These are phyloP conservation scores for Penicillium sumatraense DNA, from an alignment of 2,329 filamentous ascomycete species.

Conservation along the genomic window DNA sequence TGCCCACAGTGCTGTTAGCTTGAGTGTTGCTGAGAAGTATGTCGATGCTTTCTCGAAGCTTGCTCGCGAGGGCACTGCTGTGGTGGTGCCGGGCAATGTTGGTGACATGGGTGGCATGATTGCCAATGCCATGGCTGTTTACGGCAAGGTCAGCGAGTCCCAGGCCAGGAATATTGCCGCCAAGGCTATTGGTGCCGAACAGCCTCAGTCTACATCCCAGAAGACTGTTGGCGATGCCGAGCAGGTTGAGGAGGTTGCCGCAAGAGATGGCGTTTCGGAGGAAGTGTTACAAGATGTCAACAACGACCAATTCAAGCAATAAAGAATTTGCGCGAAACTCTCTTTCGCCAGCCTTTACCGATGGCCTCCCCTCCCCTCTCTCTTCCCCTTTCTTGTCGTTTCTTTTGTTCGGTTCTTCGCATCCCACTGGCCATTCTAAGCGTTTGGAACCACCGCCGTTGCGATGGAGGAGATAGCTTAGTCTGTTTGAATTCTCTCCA, in stretches of 20 bases:
- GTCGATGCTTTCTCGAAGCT: conserved; percentile 92
- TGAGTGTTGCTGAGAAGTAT: conserved; percentile 95
- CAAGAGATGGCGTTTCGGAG: conserved; percentile 48
- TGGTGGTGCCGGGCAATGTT: conserved; percentile 95
- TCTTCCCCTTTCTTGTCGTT: conserved; percentile 2
- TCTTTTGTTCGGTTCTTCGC: neutral
- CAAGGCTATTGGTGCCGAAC: conserved; percentile 37
- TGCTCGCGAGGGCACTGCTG: conserved; percentile 91
- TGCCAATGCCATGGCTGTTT: conserved; percentile 91
- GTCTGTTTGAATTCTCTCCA: conserved; percentile 9
- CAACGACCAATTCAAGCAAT: conserved; percentile 36
- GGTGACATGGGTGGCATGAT: conserved; percentile 98
- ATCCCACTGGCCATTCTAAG: neutral
- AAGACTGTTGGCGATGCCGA: conserved; percentile 12
- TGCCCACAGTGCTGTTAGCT: conserved; percentile 81
- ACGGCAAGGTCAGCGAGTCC: conserved; percentile 85
- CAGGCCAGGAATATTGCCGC: conserved; percentile 68
- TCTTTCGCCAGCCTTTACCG: neutral
- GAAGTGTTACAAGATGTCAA: conserved; percentile 57
- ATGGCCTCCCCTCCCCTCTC: conserved; percentile 6
- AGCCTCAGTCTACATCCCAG: conserved; percentile 5
- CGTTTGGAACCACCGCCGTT: neutral
- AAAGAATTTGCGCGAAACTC: conserved; percentile 14
- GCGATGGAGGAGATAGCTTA: neutral
- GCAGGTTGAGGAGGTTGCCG: conserved; percentile 28